Conservation (phyloP, 2,329 filamentous ascomycete species). For the Fusarium sp. region DNA sequence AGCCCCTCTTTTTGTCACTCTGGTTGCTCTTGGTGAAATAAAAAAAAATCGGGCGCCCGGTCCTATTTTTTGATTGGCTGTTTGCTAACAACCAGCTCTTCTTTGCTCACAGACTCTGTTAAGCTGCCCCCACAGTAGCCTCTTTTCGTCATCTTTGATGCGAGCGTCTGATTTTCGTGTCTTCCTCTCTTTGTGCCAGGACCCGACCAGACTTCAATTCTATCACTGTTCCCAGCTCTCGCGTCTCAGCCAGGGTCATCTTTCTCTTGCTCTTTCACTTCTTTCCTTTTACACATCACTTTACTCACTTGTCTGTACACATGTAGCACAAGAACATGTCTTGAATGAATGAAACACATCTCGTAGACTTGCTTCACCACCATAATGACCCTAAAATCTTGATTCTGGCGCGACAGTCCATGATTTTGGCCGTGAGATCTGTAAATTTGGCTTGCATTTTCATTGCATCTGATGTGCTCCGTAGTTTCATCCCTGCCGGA, state of each 20-base stretch:
- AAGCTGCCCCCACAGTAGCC: constrained; percentile 23
- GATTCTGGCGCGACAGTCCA: not conserved
- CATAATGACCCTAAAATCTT: constrained; percentile 3
- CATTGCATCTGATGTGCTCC: not conserved
- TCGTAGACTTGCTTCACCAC: not conserved
- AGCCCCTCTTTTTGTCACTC: constrained; percentile 40
- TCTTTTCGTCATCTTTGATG: constrained; percentile 35
- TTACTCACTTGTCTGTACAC: not conserved
- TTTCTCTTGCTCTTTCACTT: constrained; percentile 29
- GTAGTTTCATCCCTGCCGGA: constrained; percentile 9
- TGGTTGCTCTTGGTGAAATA: constrained; percentile 33
- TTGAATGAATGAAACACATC: not conserved
- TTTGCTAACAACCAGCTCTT: constrained; percentile 3
- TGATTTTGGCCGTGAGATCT: not conserved
- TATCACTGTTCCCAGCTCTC: constrained; percentile 9
- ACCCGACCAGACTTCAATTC: not conserved
- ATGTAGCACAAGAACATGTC: not conserved
- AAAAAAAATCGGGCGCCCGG: constrained; percentile 39
- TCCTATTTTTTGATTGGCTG: constrained; percentile 44
- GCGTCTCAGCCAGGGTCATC: constrained; percentile 30
- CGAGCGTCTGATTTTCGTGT: constrained; percentile 16
- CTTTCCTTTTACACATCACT: constrained; percentile 43
- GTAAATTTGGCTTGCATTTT: not conserved
- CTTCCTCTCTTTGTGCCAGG: not conserved
- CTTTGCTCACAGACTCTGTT: constrained; percentile 20